Conservation (phyloP, 768 basidiomycete species). For the Naganishia onofrii region DNA sequence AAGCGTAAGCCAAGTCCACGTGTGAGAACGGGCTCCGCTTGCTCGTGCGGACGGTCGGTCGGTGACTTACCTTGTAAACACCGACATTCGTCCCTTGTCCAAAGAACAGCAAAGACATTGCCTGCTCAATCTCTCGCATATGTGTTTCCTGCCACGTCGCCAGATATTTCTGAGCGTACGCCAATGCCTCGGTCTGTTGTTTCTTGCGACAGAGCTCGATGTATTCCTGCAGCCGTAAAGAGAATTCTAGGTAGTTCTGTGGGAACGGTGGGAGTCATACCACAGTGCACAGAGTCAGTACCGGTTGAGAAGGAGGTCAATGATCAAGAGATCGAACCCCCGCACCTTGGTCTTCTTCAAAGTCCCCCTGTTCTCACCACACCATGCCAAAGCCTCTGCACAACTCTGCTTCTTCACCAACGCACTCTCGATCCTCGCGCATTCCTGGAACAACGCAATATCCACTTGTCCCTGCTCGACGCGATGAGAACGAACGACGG, state of each 20-base stretch:
- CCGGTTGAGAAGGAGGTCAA: not conserved
- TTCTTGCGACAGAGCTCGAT: slow-evolving; percentile 79
- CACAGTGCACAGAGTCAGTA: not conserved
- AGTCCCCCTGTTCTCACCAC: slow-evolving; percentile 89
- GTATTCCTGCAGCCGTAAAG: slow-evolving; percentile 90
- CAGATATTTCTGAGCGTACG: slow-evolving; percentile 77
- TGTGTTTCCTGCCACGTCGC: slow-evolving; percentile 74
- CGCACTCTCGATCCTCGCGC: slow-evolving; percentile 71
- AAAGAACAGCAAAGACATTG: slow-evolving; percentile 73
- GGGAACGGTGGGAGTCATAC: no score
- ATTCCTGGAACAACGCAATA: slow-evolving; percentile 47
- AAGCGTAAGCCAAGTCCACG: not conserved
- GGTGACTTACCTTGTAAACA: slow-evolving; percentile 68
- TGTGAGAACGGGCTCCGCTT: not conserved
- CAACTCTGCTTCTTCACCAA: slow-evolving; percentile 68
- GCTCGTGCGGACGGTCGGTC: not conserved
- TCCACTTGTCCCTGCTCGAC: slow-evolving; percentile 53
- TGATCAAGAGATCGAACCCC: no score
- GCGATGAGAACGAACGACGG: no score
- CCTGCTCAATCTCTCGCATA: slow-evolving; percentile 70
- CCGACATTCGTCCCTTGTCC: slow-evolving; percentile 63
- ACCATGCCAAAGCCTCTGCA: slow-evolving; percentile 88
- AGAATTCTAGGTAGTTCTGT: slow-evolving; percentile 93
- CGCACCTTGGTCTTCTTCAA: slow-evolving; percentile 83
- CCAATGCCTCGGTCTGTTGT: slow-evolving; percentile 71